These are phyloP conservation scores for Penicillium brevicompactum DNA, from an alignment of 2,329 filamentous ascomycete species.

Conservation along the genomic window DNA sequence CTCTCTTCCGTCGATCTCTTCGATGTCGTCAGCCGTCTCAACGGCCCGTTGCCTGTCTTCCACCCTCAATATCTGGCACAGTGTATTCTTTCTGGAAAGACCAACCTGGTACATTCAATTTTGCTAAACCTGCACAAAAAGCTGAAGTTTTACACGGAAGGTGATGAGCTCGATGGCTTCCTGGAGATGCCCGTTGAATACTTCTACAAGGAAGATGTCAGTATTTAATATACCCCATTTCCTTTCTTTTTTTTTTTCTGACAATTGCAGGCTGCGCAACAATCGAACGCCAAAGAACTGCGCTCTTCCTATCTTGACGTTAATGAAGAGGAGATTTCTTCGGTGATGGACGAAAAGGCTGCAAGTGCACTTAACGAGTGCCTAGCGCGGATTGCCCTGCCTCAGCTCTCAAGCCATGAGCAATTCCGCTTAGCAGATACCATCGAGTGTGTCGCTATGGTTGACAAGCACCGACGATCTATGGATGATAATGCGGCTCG, in stretches of 20 bases:
- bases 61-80: constrained; percentile 90
- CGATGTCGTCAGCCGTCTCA: constrained; percentile 78
- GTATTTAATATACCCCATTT: no score
- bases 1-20: constrained; percentile 69
- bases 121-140: constrained; percentile 72
- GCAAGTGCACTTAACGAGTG: constrained; percentile 73
- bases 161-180: constrained; percentile 77
- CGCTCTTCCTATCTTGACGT: constrained; percentile 56
- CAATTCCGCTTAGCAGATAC: constrained; percentile 85
- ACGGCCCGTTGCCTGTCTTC: constrained; percentile 84
- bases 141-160: constrained; percentile 80
- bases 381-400: constrained; percentile 72
- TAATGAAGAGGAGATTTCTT: constrained; percentile 55
- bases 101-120: constrained; percentile 69
- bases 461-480: constrained; percentile 83
- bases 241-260: constrained; percentile 15
- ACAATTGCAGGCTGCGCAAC: constrained; percentile 38
- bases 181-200: constrained; percentile 60
- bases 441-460: constrained; percentile 78
- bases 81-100: constrained; percentile 80
- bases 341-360: constrained; percentile 70
- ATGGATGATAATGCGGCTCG: constrained; percentile 88
- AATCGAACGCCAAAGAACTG: constrained; percentile 50
- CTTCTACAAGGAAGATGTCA: constrained; percentile 52
- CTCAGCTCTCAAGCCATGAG: constrained; percentile 79